Conservation (phyloP, 1,139 yeast genomes). For the Ashbya aceris region DNA sequence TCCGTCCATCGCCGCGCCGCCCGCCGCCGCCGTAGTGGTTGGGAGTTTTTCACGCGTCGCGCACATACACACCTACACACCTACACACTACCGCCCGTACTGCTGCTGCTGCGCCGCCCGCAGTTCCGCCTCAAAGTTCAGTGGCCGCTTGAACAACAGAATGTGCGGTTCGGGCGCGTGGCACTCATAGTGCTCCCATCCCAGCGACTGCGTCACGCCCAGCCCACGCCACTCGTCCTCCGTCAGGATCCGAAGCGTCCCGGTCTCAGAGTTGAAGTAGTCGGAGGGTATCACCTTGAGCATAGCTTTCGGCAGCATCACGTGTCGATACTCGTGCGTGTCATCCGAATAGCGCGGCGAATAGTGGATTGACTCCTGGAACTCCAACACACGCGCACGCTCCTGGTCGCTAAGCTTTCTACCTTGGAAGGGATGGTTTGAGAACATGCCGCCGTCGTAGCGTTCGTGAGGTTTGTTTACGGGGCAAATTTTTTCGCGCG, state of each 20-base stretch:
- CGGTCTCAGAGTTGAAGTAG: constrained; percentile 90
- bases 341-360: constrained; percentile 90
- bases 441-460: constrained; percentile 1
- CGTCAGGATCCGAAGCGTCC: constrained; percentile 77
- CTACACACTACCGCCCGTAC: constrained; percentile 6
- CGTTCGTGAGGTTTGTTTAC: too few relatives aligned
- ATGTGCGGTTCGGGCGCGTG: constrained; percentile 99
- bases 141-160: constrained; percentile 71
- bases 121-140: constrained; percentile 28
- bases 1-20: neutral
- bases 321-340: constrained; percentile 84
- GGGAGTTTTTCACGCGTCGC: too few relatives aligned
- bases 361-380: constrained; percentile 89
- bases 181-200: constrained; percentile 98
- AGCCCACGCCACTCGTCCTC: constrained; percentile 99
- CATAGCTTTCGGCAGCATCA: constrained; percentile 94
- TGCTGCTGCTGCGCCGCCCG: constrained; percentile 26
- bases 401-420: constrained; percentile 78
- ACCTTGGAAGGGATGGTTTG: constrained; percentile 29
- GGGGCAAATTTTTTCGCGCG: too few relatives aligned
- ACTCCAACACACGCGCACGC: constrained; percentile 78
- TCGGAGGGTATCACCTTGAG: constrained; percentile 92
- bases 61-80: neutral
- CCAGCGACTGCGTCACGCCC: constrained; percentile 94
- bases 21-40: too few relatives aligned